A percentile compares a stretch with the other conserved stretches of the same genome.
phyloP scores from a whole-genome alignment of 1,139 yeast genomes.

The Sugiyamaella neomexicana region DNA sequence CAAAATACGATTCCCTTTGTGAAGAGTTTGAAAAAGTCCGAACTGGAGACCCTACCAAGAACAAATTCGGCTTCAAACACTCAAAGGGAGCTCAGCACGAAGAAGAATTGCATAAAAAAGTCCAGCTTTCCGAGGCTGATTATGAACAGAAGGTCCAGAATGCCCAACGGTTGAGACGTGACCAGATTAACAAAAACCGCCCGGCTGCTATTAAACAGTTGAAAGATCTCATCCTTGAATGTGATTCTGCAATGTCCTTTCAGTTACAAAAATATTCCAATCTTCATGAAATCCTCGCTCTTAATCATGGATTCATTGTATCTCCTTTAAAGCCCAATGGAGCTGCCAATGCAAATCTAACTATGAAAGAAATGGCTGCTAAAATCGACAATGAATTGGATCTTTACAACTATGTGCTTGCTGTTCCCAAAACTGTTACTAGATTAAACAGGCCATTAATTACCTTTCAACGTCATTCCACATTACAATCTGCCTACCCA shows the following conservation, averaged over 20 bases:
- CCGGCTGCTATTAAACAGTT: constrained; percentile 75
- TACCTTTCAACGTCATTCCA: constrained; percentile 76
- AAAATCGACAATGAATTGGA: constrained; percentile 82
- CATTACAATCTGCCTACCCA: constrained; percentile 45
- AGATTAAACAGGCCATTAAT: constrained; percentile 45
- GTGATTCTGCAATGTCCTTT: constrained; percentile 84
- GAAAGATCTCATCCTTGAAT: constrained; percentile 75
- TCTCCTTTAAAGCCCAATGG: constrained; percentile 59
- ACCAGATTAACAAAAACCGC: constrained; percentile 67
- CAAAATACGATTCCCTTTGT: constrained; percentile 75
- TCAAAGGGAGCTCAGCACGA: constrained; percentile 87
- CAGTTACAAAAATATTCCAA: constrained; percentile 89
- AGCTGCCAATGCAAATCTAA: constrained; percentile 47
- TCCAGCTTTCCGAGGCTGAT: constrained; percentile 81
- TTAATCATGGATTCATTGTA: constrained; percentile 82
- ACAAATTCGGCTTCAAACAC: constrained; percentile 69
- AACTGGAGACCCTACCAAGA: constrained; percentile 77
- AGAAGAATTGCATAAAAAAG: constrained; percentile 80
- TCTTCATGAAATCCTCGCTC: constrained; percentile 76
- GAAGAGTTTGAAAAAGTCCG: constrained; percentile 83
- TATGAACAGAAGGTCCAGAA: constrained; percentile 73
- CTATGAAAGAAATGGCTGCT: constrained; percentile 75
- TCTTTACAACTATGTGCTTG: constrained; percentile 64
- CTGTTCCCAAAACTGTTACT: constrained; percentile 34
- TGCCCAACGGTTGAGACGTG: constrained; percentile 73